Evolutionary conservation across 2,329 filamentous ascomycete species (phyloP).

Genomic region (Arthrinium phaeospermum): DNA sequence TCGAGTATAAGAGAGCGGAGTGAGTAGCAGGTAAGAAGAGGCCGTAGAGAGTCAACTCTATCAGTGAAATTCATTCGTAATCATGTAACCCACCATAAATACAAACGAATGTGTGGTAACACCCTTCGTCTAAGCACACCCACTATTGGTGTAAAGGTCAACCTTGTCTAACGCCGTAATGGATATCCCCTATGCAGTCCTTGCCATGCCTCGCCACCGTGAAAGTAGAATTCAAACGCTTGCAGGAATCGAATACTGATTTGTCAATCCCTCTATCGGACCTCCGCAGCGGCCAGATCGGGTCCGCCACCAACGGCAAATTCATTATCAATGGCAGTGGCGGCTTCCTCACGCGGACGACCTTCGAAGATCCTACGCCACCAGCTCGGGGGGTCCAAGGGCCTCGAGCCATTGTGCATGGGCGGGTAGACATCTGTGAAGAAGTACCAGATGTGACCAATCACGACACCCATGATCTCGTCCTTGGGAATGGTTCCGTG

Average conservation of each 20-base stretch:
- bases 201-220: conserved; percentile 14
- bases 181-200: conserved; percentile 14
- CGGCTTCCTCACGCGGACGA: conserved; percentile 53
- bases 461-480: conserved; percentile 92
- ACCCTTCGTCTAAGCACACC: neutral
- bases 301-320: conserved; percentile 62
- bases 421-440: conserved; percentile 96
- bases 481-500: conserved; percentile 91
- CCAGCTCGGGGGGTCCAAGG: conserved; percentile 87
- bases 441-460: conserved; percentile 98
- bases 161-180: conserved; percentile 19
- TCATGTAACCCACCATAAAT: neutral
- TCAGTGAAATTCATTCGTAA: neutral
- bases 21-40: neutral
- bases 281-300: conserved; percentile 62
- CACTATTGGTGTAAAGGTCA: neutral
- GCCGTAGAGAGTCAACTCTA: neutral
- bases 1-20: neutral
- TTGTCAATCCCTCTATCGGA: conserved; percentile 31
- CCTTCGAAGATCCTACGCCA: conserved; percentile 86
- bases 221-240: conserved; percentile 11
- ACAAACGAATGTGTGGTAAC: neutral
- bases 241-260: conserved; percentile 16
- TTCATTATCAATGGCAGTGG: conserved; percentile 64
- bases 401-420: conserved; percentile 81